These are phyloP conservation scores for Endocladia muricata DNA, from an alignment of 31 red algal genomes.

Conservation along the genomic window DNA sequence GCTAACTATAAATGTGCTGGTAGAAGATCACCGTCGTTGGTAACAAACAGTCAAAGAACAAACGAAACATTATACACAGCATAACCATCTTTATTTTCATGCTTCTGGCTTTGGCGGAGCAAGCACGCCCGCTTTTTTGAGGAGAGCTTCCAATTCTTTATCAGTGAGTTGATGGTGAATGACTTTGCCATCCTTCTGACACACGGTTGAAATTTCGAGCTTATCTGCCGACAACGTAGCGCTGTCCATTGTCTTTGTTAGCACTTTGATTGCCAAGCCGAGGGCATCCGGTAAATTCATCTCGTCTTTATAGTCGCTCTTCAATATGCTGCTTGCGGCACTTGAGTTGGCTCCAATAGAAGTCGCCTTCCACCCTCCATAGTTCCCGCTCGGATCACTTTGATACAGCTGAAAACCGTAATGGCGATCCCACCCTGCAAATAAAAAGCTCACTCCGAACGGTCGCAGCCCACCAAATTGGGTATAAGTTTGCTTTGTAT, in stretches of 20 bases:
- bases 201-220: slow-evolving; percentile 83
- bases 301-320: slow-evolving; percentile 94
- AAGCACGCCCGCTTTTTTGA: slow-evolving; percentile 61
- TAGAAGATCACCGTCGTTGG: no score
- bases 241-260: slow-evolving; percentile 92
- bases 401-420: slow-evolving; percentile 96
- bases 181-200: slow-evolving; percentile 48
- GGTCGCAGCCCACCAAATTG: slow-evolving; percentile 98
- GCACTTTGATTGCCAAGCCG: slow-evolving; percentile 81
- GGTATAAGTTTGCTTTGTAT: slow-evolving; percentile 97
- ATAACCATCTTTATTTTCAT: slow-evolving; percentile 10
- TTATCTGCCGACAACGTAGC: slow-evolving; percentile 82
- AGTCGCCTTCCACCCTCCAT: slow-evolving; percentile 95
- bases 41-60: no score
- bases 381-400: slow-evolving; percentile 95
- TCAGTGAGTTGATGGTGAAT: slow-evolving; percentile 69
- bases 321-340: slow-evolving; percentile 91
- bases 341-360: slow-evolving; percentile 91
- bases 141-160: slow-evolving; percentile 74
- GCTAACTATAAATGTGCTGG: no score
- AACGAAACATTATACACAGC: neutral
- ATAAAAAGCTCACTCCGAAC: slow-evolving; percentile 92
- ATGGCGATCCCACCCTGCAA: slow-evolving; percentile 93
- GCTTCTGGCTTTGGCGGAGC: slow-evolving; percentile 55
- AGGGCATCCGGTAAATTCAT: slow-evolving; percentile 81